phyloP scores from a whole-genome alignment of 192 early-diverging fungal species.

The Ambispora gerdemannii region DNA sequence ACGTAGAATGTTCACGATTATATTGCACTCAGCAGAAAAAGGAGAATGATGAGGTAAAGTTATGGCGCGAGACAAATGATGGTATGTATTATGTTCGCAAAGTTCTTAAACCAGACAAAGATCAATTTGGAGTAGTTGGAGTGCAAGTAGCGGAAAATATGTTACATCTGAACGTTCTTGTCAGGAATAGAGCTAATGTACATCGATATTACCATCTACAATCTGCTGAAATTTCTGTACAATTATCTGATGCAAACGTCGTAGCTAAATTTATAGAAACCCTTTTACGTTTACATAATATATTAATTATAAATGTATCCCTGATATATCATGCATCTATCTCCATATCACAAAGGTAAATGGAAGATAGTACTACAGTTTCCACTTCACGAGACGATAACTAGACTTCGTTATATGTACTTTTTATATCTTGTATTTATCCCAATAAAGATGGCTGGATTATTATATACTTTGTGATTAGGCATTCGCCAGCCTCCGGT shows the following conservation, averaged over 20 bases:
- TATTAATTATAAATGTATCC: not conserved
- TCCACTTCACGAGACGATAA: too few species aligned
- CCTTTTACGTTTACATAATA: conserved; percentile 4
- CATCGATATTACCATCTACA: conserved; percentile 11
- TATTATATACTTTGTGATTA: too few species aligned
- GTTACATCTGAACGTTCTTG: conserved; percentile 14
- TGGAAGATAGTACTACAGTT: too few species aligned
- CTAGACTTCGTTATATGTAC: too few species aligned
- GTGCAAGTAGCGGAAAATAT: conserved; percentile 9
- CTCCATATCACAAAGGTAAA: too few species aligned
- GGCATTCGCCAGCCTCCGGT: too few species aligned
- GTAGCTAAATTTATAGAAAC: conserved; percentile 14
- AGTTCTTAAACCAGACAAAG: conserved; percentile 8
- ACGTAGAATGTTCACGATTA: too few species aligned
- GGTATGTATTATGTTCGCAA: not conserved
- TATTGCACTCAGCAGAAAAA: too few species aligned
- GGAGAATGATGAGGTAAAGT: not conserved
- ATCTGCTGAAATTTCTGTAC: conserved; percentile 8
- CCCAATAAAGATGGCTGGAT: too few species aligned
- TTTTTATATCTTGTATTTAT: too few species aligned
- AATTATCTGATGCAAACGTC: not conserved
- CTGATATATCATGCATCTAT: conserved; percentile 9
- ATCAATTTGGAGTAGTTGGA: conserved; percentile 8
- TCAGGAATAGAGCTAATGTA: conserved; percentile 4
- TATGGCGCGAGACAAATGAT: too few species aligned